These are phyloP conservation scores for Perilla frutescens DNA, from an alignment of 257 asterid genomes.

Conservation along the genomic window DNA sequence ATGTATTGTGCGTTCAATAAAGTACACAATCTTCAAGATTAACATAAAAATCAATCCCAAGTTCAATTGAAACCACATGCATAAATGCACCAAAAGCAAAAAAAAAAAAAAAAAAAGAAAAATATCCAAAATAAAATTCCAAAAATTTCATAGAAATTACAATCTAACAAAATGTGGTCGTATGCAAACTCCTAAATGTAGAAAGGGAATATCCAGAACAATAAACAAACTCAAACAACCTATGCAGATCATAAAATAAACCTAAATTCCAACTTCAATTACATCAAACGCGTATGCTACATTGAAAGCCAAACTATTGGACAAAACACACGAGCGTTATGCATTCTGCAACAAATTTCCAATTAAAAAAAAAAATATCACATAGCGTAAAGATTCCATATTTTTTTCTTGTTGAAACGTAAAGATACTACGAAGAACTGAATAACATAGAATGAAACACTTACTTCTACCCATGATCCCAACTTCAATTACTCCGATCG, in stretches of 20 bases:
- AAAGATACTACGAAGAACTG: background rate
- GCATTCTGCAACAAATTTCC: slow-evolving; percentile 6
- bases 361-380: background rate
- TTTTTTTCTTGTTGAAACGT: background rate
- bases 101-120: no score
- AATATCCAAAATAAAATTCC: background rate
- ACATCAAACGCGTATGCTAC: background rate
- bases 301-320: background rate
- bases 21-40: background rate
- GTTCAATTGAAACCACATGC: background rate
- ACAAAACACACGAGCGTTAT: background rate
- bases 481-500: slow-evolving; percentile 17
- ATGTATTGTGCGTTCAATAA: background rate
- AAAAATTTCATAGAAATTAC: background rate
- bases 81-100: background rate
- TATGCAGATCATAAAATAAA: background rate
- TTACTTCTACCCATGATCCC: slow-evolving; percentile 39
- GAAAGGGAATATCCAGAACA: background rate
- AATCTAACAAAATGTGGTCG: background rate
- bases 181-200: background rate
- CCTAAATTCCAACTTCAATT: background rate
- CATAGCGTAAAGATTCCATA: background rate
- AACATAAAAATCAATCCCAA: background rate
- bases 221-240: background rate
- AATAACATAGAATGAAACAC: slow-evolving; percentile 15